These are phyloP conservation scores for Plasmodium gonderi DNA, from an alignment of 169 alveolate genomes.

Conservation along the genomic window DNA sequence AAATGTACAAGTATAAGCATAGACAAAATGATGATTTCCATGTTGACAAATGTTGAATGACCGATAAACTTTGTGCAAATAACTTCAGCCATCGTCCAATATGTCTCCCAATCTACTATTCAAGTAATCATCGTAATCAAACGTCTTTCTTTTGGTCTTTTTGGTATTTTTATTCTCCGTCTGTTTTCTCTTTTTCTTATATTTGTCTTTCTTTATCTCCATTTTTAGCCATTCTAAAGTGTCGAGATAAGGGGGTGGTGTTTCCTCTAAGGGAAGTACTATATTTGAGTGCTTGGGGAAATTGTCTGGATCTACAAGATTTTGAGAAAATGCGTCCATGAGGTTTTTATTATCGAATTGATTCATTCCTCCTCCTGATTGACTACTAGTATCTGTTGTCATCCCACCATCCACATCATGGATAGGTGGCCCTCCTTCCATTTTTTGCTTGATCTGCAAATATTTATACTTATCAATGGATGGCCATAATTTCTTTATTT, in stretches of 20 bases:
- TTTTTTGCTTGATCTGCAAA: slow-evolving; percentile 54
- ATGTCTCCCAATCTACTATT: slow-evolving; percentile 21
- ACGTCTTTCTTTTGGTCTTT: neutral
- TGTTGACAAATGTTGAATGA: too few species aligned
- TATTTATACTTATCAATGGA: slow-evolving; percentile 61
- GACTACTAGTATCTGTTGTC: too few species aligned
- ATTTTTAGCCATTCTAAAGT: slow-evolving; percentile 68
- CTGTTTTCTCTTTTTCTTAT: slow-evolving; percentile 10
- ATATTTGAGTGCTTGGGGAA: slow-evolving; percentile 72
- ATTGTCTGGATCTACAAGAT: slow-evolving; percentile 40
- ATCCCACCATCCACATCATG: slow-evolving; percentile 34
- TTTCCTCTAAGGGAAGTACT: slow-evolving; percentile 34
- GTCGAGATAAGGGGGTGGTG: slow-evolving; percentile 72
- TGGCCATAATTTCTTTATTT: slow-evolving; percentile 72
- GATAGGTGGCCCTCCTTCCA: slow-evolving; percentile 75
- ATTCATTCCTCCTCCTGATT: too few species aligned
- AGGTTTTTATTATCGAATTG: neutral
- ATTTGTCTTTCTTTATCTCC: slow-evolving; percentile 55
- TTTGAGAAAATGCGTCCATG: slow-evolving; percentile 39
- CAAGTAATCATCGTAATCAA: slow-evolving; percentile 56
- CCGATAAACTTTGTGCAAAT: neutral
- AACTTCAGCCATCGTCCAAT: slow-evolving; percentile 27
- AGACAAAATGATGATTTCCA: too few species aligned
- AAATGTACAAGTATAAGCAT: too few species aligned
- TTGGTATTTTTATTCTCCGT: neutral